These are phyloP conservation scores for Candida piceae DNA, from an alignment of 805 yeast genomes.

Conservation along the genomic window DNA sequence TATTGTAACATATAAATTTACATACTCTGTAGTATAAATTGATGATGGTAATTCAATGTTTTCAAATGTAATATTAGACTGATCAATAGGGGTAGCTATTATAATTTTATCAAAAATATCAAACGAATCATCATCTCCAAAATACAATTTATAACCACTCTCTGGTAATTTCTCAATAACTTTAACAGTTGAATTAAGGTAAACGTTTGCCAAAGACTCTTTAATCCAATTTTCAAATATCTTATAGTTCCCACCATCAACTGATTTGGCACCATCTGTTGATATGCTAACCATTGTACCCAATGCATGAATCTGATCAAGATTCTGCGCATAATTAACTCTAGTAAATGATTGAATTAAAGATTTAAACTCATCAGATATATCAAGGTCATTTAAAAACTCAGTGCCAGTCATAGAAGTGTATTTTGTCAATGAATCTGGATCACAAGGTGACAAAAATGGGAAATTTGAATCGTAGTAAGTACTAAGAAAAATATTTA, in stretches of 20 bases:
- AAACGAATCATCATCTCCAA: not conserved
- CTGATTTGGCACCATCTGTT: constrained; percentile 30
- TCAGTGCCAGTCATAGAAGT: constrained; percentile 23
- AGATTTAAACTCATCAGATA: constrained; percentile 23
- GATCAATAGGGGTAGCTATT: constrained; percentile 38
- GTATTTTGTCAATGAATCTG: constrained; percentile 17
- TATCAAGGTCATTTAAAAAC: constrained; percentile 19
- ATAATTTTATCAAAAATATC: constrained; percentile 37
- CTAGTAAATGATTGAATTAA: constrained; percentile 38
- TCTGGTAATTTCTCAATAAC: constrained; percentile 8
- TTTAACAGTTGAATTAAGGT: constrained; percentile 28
- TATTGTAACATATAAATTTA: constrained; percentile 35
- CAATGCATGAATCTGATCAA: constrained; percentile 38
- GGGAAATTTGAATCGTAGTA: constrained; percentile 34
- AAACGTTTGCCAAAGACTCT: constrained; percentile 30
- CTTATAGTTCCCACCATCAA: constrained; percentile 42
- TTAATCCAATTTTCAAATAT: constrained; percentile 38
- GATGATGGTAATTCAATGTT: constrained; percentile 3
- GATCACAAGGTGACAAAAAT: constrained; percentile 24
- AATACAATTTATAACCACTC: constrained; percentile 4
- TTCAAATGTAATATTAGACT: constrained; percentile 22
- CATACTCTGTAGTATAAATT: constrained; percentile 29
- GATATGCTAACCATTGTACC: constrained; percentile 38
- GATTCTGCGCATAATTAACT: constrained; percentile 39
- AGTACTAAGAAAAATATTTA: constrained; percentile 27